phyloP scores from a whole-genome alignment of 2,329 filamentous ascomycete species.

The Penicillium sp. region DNA sequence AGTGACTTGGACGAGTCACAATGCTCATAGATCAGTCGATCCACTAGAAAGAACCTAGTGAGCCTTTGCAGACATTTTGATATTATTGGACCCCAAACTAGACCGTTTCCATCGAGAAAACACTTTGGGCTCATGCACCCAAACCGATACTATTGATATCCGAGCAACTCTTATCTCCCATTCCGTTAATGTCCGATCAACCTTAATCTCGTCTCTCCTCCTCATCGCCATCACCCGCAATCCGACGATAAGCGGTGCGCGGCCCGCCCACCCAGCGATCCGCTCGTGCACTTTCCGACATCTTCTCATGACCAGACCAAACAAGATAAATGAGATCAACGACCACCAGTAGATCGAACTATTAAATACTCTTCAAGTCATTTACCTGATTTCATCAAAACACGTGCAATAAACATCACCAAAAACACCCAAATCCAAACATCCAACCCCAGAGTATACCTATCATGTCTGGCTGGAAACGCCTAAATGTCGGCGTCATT shows the following conservation, averaged over 20 bases:
- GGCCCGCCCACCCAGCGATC: conserved; percentile 23
- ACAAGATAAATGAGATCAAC: conserved; percentile 14
- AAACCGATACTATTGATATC: background rate
- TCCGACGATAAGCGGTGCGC: conserved; percentile 30
- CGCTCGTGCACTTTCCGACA: conserved; percentile 27
- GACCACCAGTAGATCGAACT: background rate
- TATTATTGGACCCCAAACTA: background rate
- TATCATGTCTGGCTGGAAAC: conserved; percentile 48
- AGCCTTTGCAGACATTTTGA: background rate
- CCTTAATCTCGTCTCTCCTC: background rate
- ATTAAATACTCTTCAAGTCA: background rate
- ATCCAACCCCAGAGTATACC: background rate
- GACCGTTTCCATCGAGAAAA: background rate
- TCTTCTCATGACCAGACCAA: background rate
- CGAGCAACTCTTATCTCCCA: background rate
- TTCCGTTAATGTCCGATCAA: background rate
- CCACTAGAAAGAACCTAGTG: background rate
- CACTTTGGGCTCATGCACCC: background rate
- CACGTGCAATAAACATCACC: background rate
- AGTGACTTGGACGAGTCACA: background rate
- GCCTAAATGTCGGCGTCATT: conserved; percentile 55
- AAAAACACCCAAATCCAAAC: background rate
- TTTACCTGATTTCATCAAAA: background rate
- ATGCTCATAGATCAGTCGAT: background rate
- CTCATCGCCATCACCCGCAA: background rate